These are phyloP conservation scores for Spinacia oleracea DNA, from an alignment of 179 eudicot species.

Conservation along the genomic window DNA sequence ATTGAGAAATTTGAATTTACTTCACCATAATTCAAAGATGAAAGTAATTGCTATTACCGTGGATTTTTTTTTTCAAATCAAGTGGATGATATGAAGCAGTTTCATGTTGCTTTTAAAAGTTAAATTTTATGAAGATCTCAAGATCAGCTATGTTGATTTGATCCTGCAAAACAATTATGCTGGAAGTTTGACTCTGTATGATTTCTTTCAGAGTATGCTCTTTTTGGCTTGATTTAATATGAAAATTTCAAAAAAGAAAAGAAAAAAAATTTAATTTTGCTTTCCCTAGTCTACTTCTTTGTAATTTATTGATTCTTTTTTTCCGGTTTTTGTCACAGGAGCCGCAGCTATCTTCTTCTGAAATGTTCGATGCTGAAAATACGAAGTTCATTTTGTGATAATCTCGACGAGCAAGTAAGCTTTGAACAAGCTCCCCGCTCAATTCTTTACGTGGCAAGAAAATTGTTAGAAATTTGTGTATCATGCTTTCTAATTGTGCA, in stretches of 20 bases:
- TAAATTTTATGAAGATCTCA: not conserved
- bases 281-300: not conserved
- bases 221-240: not conserved
- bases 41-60: not conserved
- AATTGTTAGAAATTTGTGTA: not conserved
- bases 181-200: not conserved
- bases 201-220: not conserved
- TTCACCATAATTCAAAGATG: not conserved
- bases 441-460: not conserved
- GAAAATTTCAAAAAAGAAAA: no score
- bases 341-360: slow-evolving; percentile 56
- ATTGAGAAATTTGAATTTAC: not conserved
- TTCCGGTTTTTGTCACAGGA: slow-evolving; percentile 41
- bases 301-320: not conserved
- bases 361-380: slow-evolving; percentile 38
- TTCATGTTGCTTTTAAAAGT: not conserved
- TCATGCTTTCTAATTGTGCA: slow-evolving; percentile 12
- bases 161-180: not conserved
- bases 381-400: slow-evolving; percentile 31
- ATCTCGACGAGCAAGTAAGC: not conserved
- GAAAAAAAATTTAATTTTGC: not conserved
- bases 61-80: not conserved
- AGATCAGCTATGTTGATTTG: not conserved
- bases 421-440: not conserved
- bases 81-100: not conserved